These are phyloP conservation scores for Triglochin maritima DNA, from an alignment of 106 monocot genomes.

Conservation along the genomic window DNA sequence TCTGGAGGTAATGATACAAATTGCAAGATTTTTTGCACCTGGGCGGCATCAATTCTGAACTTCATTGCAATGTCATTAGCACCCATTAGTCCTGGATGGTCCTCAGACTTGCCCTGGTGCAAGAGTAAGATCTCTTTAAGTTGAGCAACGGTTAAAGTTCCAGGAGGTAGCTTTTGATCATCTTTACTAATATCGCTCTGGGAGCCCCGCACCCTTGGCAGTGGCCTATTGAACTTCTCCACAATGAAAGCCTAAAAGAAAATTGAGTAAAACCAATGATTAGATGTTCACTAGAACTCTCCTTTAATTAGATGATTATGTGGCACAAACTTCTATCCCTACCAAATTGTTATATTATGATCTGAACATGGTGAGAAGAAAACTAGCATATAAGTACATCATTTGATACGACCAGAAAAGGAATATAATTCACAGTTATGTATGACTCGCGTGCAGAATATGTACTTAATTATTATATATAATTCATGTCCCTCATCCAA, in stretches of 20 bases:
- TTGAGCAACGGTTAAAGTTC: slow-evolving; percentile 35
- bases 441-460: too few relatives aligned
- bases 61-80: slow-evolving; percentile 42
- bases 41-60: slow-evolving; percentile 32
- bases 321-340: too few relatives aligned
- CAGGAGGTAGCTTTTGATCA: slow-evolving; percentile 32
- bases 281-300: too few relatives aligned
- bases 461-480: too few relatives aligned
- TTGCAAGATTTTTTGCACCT: slow-evolving; percentile 44
- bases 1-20: slow-evolving; percentile 49
- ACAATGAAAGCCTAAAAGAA: slow-evolving; percentile 40
- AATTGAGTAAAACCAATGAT: too few relatives aligned
- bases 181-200: slow-evolving; percentile 9
- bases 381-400: too few relatives aligned
- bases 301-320: too few relatives aligned
- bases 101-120: slow-evolving; percentile 45
- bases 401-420: too few relatives aligned
- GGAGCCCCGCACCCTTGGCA: slow-evolving; percentile 54
- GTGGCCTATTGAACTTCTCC: slow-evolving; percentile 39
- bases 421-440: too few relatives aligned
- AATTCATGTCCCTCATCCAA: too few relatives aligned
- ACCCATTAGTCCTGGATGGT: slow-evolving; percentile 33
- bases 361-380: too few relatives aligned
- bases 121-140: slow-evolving; percentile 49
- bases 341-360: too few relatives aligned